Evolutionary conservation across 2,329 filamentous ascomycete species (phyloP).

Genomic region (Microsporum ferrugineum): DNA sequence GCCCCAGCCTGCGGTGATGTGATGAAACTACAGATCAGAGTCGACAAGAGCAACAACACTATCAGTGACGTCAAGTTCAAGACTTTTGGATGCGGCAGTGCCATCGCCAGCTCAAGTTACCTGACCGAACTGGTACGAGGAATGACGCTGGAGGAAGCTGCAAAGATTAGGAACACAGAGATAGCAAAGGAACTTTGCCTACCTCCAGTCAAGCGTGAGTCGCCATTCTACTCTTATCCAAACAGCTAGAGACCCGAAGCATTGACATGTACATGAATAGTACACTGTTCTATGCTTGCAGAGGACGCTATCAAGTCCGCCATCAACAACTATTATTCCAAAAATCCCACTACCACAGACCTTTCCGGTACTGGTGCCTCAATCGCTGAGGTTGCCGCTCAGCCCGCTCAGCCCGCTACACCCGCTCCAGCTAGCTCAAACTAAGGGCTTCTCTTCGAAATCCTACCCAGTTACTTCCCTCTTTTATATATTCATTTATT

Average conservation of each 20-base stretch:
- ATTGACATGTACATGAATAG: slow-evolving; percentile 30
- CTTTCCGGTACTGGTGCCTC: slow-evolving; percentile 62
- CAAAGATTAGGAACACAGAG: slow-evolving; percentile 88
- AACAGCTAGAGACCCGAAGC: too few relatives aligned
- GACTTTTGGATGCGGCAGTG: slow-evolving; percentile 89
- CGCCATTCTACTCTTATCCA: not conserved
- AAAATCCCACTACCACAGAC: slow-evolving; percentile 69
- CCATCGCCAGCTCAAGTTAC: slow-evolving; percentile 90
- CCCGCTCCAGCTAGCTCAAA: not conserved
- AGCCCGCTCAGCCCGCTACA: not conserved
- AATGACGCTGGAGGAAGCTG: slow-evolving; percentile 91
- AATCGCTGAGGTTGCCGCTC: slow-evolving; percentile 29
- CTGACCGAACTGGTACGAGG: slow-evolving; percentile 88
- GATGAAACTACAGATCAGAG: slow-evolving; percentile 88
- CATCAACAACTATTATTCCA: slow-evolving; percentile 81
- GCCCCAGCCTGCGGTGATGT: slow-evolving; percentile 88
- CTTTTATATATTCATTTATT: not conserved
- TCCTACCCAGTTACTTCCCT: not conserved
- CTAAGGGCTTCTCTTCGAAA: not conserved
- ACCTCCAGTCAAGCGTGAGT: slow-evolving; percentile 72
- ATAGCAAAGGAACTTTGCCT: slow-evolving; percentile 93
- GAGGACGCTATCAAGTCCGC: slow-evolving; percentile 89
- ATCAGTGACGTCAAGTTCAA: slow-evolving; percentile 97
- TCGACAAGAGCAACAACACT: slow-evolving; percentile 75
- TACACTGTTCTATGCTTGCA: slow-evolving; percentile 86